Conservation (phyloP, 768 basidiomycete genomes). For the Podaxis rugospora region DNA sequence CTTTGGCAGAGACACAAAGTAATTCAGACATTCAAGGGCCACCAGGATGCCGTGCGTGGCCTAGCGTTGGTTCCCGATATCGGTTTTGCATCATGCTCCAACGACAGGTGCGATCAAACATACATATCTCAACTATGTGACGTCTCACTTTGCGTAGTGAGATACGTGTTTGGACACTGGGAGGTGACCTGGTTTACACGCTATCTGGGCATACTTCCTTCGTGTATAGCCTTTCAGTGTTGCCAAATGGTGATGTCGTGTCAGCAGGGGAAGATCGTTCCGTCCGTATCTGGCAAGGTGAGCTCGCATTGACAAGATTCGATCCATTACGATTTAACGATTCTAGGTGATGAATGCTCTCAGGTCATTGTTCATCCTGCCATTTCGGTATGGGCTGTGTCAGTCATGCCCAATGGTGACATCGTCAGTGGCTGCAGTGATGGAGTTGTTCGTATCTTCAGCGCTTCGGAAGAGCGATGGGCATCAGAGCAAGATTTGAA, state of each 20-base stretch:
- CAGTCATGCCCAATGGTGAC: slow-evolving; percentile 84
- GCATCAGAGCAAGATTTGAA: slow-evolving; percentile 61
- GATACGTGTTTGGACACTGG: slow-evolving; percentile 89
- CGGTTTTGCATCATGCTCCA: slow-evolving; percentile 93
- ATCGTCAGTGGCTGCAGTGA: slow-evolving; percentile 93
- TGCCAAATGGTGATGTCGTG: slow-evolving; percentile 79
- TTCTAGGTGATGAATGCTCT: slow-evolving; percentile 70
- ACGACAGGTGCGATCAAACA: slow-evolving; percentile 68
- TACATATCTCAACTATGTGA: neutral
- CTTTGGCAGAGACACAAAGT: slow-evolving; percentile 79
- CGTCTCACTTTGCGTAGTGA: slow-evolving; percentile 46
- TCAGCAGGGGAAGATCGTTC: slow-evolving; percentile 95
- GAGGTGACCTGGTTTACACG: slow-evolving; percentile 69
- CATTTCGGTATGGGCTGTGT: slow-evolving; percentile 95
- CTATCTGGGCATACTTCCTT: slow-evolving; percentile 97
- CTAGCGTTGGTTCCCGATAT: slow-evolving; percentile 77
- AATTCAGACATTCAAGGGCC: slow-evolving; percentile 76
- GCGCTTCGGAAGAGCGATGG: slow-evolving; percentile 66
- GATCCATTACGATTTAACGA: neutral
- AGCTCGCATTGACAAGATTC: neutral
- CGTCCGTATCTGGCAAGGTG: slow-evolving; percentile 87
- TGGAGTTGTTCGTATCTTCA: slow-evolving; percentile 83
- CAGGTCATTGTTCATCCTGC: slow-evolving; percentile 93
- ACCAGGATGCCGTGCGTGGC: slow-evolving; percentile 88
- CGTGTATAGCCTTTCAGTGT: slow-evolving; percentile 83